Evolutionary conservation across 768 basidiomycete species (phyloP).

Genomic region (Cyathus striatus): DNA sequence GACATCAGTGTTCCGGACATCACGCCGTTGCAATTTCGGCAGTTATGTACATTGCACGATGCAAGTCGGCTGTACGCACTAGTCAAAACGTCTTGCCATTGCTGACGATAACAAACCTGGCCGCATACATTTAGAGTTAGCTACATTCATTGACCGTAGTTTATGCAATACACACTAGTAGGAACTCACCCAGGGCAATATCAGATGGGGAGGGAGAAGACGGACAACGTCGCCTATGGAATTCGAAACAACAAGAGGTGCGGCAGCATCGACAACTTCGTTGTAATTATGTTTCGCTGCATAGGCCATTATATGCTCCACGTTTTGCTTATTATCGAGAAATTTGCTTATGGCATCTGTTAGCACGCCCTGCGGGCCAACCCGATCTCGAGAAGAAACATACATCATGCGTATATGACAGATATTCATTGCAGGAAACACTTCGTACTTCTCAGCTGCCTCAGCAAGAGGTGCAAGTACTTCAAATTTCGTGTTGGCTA

Average conservation of each 20-base stretch:
- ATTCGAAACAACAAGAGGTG: conserved; percentile 4
- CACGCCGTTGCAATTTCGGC: too few species aligned
- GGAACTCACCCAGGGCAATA: conserved; percentile 8
- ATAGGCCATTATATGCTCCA: conserved; percentile 3
- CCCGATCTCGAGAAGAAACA: background rate
- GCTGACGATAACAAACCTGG: background rate
- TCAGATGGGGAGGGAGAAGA: background rate
- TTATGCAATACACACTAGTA: background rate
- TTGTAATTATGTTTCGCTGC: conserved; percentile 6
- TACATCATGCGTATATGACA: conserved; percentile 7
- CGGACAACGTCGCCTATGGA: conserved; percentile 4
- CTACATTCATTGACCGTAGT: background rate
- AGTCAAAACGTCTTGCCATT: background rate
- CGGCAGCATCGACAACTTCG: conserved; percentile 6
- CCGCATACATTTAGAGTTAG: too few species aligned
- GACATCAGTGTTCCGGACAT: too few species aligned
- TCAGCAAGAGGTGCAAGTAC: conserved; percentile 14
- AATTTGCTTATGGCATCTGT: background rate
- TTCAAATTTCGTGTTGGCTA: conserved; percentile 11
- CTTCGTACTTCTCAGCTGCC: conserved; percentile 22
- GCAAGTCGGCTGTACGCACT: too few species aligned
- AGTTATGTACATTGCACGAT: too few species aligned
- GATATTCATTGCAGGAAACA: conserved; percentile 18
- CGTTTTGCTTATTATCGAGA: conserved; percentile 2
- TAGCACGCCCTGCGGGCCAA: background rate